Conservation (phyloP, 805 yeast genomes). For the Candida maris region DNA sequence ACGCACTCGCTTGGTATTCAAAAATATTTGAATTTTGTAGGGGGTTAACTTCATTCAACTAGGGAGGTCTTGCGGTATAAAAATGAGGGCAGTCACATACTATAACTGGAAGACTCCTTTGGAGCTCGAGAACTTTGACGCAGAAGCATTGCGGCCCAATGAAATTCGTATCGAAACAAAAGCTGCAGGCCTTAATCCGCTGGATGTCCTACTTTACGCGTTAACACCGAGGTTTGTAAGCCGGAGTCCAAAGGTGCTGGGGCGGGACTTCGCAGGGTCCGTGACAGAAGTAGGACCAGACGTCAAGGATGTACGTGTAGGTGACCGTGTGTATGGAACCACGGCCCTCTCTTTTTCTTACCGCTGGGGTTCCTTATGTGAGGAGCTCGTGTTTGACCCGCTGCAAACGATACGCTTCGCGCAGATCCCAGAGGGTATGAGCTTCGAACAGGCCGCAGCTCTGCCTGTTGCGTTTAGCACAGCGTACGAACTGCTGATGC, state of each 20-base stretch:
- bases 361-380: constrained; percentile 39
- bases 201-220: constrained; percentile 12
- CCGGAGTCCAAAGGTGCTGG: constrained; percentile 11
- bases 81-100: constrained; percentile 8
- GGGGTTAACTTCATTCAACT: too few species aligned
- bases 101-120: constrained; percentile 14
- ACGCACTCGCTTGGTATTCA: too few species aligned
- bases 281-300: constrained; percentile 17
- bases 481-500: constrained; percentile 37
- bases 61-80: too few species aligned
- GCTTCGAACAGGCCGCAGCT: constrained; percentile 58
- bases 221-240: constrained; percentile 7
- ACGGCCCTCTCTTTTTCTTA: neutral
- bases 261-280: constrained; percentile 20
- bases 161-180: constrained; percentile 16
- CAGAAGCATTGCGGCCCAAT: constrained; percentile 10
- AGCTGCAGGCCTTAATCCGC: constrained; percentile 18
- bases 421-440: constrained; percentile 44
- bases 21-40: too few species aligned
- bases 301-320: constrained; percentile 9
- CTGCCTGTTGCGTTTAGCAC: constrained; percentile 64
- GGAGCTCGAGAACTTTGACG: constrained; percentile 8
- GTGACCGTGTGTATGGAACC: constrained; percentile 18
- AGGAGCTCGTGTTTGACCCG: constrained; percentile 43
- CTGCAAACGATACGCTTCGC: constrained; percentile 30